phyloP scores from a whole-genome alignment of 108 stramenopile species.

The Nitzschia inconspicua region DNA sequence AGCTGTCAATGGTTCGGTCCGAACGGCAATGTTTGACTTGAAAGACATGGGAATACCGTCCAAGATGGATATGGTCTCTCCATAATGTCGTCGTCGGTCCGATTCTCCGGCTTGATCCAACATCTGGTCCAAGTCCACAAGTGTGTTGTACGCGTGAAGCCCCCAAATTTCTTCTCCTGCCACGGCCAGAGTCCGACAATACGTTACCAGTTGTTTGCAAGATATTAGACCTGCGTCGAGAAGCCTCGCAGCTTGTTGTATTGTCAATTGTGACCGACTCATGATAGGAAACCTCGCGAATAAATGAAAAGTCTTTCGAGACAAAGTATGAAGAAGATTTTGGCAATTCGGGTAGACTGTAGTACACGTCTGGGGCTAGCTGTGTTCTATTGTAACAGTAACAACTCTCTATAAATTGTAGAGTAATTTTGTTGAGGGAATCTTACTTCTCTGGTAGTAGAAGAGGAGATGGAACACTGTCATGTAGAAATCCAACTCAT shows the following conservation, averaged over 20 bases:
- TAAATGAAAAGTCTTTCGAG: no score
- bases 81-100: conserved; percentile 39
- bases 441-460: no score
- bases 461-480: no score
- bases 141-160: conserved; percentile 52
- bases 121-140: conserved; percentile 31
- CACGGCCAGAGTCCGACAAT: conserved; percentile 40
- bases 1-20: conserved; percentile 66
- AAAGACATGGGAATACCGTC: conserved; percentile 93
- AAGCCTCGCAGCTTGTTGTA: conserved; percentile 18
- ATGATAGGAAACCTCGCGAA: no score
- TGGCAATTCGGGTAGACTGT: no score
- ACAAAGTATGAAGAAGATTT: no score
- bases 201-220: conserved; percentile 31
- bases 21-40: conserved; percentile 93
- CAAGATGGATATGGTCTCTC: conserved; percentile 35
- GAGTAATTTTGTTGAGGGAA: no score
- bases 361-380: no score
- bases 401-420: no score
- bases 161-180: conserved; percentile 48
- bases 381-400: no score
- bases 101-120: conserved; percentile 49
- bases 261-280: conserved; percentile 28
- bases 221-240: conserved; percentile 21
- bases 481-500: no score